Evolutionary conservation across 345 rosid genomes (phyloP), one percentile per base, ranked within the genome.

Genomic region (Eucalyptus lansdowneana): DNA sequence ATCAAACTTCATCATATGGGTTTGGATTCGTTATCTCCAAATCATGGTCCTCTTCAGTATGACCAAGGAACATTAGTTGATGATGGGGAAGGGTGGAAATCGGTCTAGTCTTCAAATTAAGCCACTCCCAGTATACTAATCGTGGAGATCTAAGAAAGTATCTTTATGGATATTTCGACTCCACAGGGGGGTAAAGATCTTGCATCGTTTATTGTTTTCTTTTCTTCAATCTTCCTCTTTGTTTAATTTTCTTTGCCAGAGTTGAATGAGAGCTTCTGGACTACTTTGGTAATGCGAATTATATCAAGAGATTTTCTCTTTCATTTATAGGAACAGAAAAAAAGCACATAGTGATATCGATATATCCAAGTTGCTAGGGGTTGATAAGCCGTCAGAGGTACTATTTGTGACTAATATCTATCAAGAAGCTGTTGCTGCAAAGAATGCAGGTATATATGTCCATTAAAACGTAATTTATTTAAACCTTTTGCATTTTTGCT

Each of bases 351-450:
- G 99, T 90, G 97, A 96, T 54, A 89, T 94, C 31, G 96, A 96
- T 92, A 96, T 98, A 90, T 89, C 94, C 3, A 94, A 93, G 40
- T 93, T 96, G 4, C 53, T 98, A 51, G 99, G 99, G 92, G 95
- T 96, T 85, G 96, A 98, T 92, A 93, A 92, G 81, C 97, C 98
- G 54, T 94, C 97, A 58, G 96, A 98, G 88, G 92, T 98, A 87
- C 90, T 96, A 29, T 96, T 97, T 91, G 92, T 97, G 44, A 97
- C 99, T 2, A 96, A 96, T 94, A 96, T 97, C 88, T 88, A 94
- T 89, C 97, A 94, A 95, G 99, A 98, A 95, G 98, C 97, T 76
- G 88, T 89, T 19, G 99, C 99, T 88, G 98, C 99, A 88, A 95
- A 94, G 92, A 94, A 93, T 29, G 98, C 99, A 94, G 99, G 99